Evolutionary conservation across 2,329 filamentous ascomycete species (phyloP).

Genomic region (Rutstroemia sp.): DNA sequence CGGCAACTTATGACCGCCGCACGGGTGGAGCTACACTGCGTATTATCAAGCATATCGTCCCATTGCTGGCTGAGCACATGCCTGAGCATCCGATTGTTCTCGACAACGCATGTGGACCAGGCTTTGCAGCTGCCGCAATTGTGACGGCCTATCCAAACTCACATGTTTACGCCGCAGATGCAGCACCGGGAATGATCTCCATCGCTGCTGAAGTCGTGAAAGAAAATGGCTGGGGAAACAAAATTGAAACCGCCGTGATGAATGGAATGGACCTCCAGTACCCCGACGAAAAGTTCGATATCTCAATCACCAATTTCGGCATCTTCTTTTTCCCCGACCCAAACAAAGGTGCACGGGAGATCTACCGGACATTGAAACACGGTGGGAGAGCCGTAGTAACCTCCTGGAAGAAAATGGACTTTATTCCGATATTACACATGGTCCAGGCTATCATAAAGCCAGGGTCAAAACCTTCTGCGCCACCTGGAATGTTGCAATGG

Average conservation of each 20-base stretch:
- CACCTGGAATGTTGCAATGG: neutral
- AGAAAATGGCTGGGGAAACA: neutral
- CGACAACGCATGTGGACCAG: neutral
- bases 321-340: constrained; percentile 4
- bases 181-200: neutral
- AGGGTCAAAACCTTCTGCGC: neutral
- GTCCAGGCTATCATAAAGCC: neutral
- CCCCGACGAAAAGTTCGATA: neutral
- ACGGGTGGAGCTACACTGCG: neutral
- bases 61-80: neutral
- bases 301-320: neutral
- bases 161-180: neutral
- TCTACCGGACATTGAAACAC: constrained; percentile 77
- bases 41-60: neutral
- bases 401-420: neutral
- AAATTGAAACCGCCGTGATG: neutral
- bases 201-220: neutral
- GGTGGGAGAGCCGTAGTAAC: constrained; percentile 55
- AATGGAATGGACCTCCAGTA: neutral
- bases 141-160: neutral
- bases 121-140: neutral
- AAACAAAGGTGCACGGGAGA: constrained; percentile 69
- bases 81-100: neutral
- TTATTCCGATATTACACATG: neutral
- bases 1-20: neutral